phyloP scores from a whole-genome alignment of 2,329 filamentous ascomycete genomes.

The Hymenoscyphus linearis region DNA sequence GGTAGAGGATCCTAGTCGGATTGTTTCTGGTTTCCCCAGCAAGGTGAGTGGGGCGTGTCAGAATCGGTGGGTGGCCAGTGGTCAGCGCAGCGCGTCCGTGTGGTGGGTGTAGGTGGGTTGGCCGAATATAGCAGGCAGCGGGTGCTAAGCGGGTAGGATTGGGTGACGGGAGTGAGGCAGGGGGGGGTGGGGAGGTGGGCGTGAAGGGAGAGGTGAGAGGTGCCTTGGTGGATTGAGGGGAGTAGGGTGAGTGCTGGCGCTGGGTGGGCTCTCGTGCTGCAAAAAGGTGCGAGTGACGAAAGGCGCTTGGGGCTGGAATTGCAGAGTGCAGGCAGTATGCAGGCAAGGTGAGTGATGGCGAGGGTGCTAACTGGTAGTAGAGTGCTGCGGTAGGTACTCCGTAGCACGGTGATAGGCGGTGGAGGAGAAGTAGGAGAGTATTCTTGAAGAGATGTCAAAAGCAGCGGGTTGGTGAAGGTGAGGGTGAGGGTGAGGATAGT shows the following conservation, averaged over 20 bases:
- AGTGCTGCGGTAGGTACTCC: background rate
- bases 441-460: background rate
- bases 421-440: background rate
- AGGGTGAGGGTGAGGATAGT: background rate
- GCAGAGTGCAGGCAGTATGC: slow-evolving; percentile 8
- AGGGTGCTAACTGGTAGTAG: background rate
- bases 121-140: slow-evolving; percentile 29
- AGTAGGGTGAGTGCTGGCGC: slow-evolving; percentile 2
- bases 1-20: slow-evolving; percentile 9
- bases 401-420: background rate
- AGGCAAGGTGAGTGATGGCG: slow-evolving; percentile 13
- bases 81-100: slow-evolving; percentile 24
- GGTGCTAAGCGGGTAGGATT: slow-evolving; percentile 23
- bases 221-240: background rate
- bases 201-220: too few species aligned
- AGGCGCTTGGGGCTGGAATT: slow-evolving; percentile 13
- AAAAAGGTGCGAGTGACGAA: slow-evolving; percentile 4
- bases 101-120: too few species aligned
- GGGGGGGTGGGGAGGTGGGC: too few species aligned
- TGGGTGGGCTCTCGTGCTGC: background rate
- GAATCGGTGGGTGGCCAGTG: slow-evolving; percentile 13
- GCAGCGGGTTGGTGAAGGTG: background rate
- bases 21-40: slow-evolving; percentile 18
- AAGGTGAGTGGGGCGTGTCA: slow-evolving; percentile 17
- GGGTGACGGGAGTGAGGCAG: background rate